A percentile compares a stretch with the other conserved stretches of the same genome.
Evolutionary conservation across 257 asterid species (phyloP).

Genomic region (Jacaranda copaia): DNA sequence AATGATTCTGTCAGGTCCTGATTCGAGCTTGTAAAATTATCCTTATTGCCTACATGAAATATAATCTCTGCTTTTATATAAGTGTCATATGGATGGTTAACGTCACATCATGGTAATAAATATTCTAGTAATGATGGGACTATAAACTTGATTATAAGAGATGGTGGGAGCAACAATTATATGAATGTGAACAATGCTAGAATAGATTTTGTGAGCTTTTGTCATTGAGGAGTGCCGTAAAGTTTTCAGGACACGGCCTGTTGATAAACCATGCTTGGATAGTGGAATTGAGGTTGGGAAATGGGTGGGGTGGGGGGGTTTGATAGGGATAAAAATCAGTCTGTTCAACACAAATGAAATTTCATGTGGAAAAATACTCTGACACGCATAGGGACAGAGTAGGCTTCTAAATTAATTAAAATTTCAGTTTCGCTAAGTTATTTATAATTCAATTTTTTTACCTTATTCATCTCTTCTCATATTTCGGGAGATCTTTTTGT

Average conservation of each 20-base stretch:
- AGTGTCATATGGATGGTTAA: too few relatives aligned
- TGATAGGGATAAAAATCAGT: not conserved
- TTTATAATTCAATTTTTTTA: not conserved
- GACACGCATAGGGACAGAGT: not conserved
- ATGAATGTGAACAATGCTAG: not conserved
- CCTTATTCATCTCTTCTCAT: not conserved
- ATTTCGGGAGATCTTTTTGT: slow-evolving; percentile 13
- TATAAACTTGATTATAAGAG: not conserved
- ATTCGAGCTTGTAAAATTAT: slow-evolving; percentile 12
- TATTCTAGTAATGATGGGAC: not conserved
- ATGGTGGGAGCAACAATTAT: slow-evolving; percentile 1
- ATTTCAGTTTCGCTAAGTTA: slow-evolving; percentile 6
- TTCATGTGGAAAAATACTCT: not conserved
- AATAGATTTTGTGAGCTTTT: slow-evolving; percentile 7
- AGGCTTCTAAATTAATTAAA: not conserved
- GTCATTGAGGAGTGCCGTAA: not conserved
- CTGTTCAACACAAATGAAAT: not conserved
- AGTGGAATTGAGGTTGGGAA: not conserved
- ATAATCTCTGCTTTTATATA: not conserved
- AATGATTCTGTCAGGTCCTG: not conserved
- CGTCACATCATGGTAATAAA: not conserved
- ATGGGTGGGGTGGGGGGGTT: not conserved
- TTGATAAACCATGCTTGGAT: not conserved
- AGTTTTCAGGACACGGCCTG: not conserved
- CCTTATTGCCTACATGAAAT: not conserved